Evolutionary conservation across 108 stramenopile genomes (phyloP).

Genomic region (Skeletonema potamos): DNA sequence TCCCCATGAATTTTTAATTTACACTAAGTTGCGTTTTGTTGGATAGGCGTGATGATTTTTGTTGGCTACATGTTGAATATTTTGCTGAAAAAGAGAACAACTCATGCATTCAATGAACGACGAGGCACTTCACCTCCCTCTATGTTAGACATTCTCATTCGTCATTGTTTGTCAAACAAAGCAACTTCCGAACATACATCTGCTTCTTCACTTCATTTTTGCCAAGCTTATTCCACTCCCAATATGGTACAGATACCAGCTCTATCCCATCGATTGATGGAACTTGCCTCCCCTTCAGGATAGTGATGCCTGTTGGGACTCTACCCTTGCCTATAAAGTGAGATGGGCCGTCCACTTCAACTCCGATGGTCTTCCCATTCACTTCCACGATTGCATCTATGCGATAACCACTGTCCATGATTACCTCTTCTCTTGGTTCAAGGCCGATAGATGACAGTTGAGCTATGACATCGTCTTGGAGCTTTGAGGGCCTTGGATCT

Average conservation of each 20-base stretch:
- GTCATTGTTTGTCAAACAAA: too few relatives aligned
- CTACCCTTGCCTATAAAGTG: slow-evolving; percentile 10
- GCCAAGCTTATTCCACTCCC: too few relatives aligned
- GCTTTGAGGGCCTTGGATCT: neutral
- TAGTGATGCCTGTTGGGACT: neutral
- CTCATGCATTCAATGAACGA: too few relatives aligned
- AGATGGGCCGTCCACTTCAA: slow-evolving; percentile 23
- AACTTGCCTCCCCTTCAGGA: neutral
- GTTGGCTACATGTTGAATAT: too few relatives aligned
- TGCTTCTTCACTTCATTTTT: too few relatives aligned
- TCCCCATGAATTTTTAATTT: too few relatives aligned
- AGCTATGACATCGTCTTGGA: slow-evolving; percentile 6
- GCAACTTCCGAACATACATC: too few relatives aligned
- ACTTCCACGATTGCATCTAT: slow-evolving; percentile 8
- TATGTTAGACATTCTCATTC: too few relatives aligned
- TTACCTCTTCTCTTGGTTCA: slow-evolving; percentile 2
- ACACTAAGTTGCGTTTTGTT: too few relatives aligned
- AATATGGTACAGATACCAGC: neutral
- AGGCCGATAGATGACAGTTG: neutral
- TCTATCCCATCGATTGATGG: neutral
- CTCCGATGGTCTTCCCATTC: neutral
- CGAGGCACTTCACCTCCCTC: too few relatives aligned
- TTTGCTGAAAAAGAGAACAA: too few relatives aligned
- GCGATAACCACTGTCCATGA: slow-evolving; percentile 11
- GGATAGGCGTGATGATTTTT: too few relatives aligned